Conservation (phyloP, 2,329 filamentous ascomycete species). For the Colletotrichum sp. region DNA sequence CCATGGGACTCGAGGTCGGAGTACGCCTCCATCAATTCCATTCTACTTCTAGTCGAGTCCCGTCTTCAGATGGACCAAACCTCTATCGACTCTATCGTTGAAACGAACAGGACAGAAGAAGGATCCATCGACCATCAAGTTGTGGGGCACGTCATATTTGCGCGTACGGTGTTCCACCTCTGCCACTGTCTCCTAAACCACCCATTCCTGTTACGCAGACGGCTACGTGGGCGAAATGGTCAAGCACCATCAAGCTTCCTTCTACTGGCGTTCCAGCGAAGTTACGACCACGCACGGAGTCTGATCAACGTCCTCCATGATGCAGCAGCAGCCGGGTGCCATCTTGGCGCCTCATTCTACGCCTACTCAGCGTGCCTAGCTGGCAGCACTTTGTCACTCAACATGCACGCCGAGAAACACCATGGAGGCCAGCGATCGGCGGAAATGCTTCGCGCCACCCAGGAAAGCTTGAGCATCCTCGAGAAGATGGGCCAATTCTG, state of each 20-base stretch:
- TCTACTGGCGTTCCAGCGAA: neutral
- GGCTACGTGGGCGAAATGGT: neutral
- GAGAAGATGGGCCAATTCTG: neutral
- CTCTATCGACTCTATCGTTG: neutral
- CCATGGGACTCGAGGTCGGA: neutral
- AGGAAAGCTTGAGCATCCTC: neutral
- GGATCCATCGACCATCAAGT: neutral
- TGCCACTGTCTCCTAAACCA: neutral
- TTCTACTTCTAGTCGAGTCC: neutral
- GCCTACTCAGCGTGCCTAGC: neutral
- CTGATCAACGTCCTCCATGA: neutral
- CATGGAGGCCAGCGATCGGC: neutral
- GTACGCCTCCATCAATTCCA: neutral
- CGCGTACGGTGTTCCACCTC: neutral
- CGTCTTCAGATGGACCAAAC: neutral
- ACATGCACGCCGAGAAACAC: neutral
- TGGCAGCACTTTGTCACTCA: neutral
- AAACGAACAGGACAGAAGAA: neutral
- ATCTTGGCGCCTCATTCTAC: neutral
- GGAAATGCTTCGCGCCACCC: neutral
- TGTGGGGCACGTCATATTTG: neutral
- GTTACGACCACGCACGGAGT: neutral
- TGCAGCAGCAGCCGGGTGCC: neutral
- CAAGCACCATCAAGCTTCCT: neutral
- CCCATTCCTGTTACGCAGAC: neutral